Evolutionary conservation across 768 basidiomycete species (phyloP).

Genomic region (Serendipita sp.): DNA sequence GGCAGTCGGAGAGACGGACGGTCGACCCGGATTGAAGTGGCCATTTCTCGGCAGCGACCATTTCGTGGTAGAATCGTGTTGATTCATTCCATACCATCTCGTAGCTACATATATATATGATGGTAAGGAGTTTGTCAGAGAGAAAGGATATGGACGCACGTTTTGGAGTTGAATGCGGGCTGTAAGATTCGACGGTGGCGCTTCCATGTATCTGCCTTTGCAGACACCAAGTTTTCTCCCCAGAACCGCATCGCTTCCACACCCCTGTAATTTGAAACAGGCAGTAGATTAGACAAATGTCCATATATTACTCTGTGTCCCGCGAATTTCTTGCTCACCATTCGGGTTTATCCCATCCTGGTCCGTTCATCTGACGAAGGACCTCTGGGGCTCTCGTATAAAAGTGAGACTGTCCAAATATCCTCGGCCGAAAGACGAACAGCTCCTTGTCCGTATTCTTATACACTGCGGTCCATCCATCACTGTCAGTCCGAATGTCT

Average conservation of each 20-base stretch:
- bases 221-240: constrained; percentile 12
- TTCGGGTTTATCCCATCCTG: not conserved
- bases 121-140: not conserved
- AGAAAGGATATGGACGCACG: constrained; percentile 4
- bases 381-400: not conserved
- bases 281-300: too few relatives aligned
- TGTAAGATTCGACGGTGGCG: constrained; percentile 16
- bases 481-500: not conserved
- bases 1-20: constrained; percentile 8
- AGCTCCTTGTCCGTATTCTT: not conserved
- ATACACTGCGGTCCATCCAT: not conserved
- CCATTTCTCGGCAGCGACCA: constrained; percentile 13
- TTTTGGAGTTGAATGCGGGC: constrained; percentile 15
- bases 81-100: constrained; percentile 15
- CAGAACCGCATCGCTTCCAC: constrained; percentile 3
- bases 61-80: constrained; percentile 13
- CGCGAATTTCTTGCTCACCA: too few relatives aligned
- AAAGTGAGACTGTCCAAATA: not conserved
- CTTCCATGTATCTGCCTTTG: constrained; percentile 14
- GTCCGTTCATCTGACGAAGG: not conserved
- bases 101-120: constrained; percentile 10
- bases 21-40: constrained; percentile 1
- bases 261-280: too few relatives aligned
- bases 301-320: too few relatives aligned
- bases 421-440: not conserved